phyloP scores from a whole-genome alignment of 768 basidiomycete species.

The Mycena vulgaris region DNA sequence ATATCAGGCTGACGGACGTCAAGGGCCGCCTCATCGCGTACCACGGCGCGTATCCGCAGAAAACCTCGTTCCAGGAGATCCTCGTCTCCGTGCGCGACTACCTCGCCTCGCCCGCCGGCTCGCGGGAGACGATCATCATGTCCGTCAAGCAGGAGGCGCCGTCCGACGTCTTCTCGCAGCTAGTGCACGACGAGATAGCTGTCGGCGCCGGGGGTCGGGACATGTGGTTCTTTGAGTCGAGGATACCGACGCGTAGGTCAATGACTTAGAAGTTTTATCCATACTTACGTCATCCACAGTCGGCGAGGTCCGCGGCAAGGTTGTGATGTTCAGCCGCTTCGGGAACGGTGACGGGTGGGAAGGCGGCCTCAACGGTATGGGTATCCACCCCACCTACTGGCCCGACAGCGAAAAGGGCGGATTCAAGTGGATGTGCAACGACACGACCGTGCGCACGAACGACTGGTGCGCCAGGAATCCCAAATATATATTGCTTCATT shows the following conservation, averaged over 20 bases:
- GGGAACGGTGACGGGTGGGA: conserved; percentile 82
- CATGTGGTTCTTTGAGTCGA: conserved; percentile 89
- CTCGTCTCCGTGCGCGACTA: conserved; percentile 74
- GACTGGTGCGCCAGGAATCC: conserved; percentile 71
- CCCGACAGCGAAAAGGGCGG: conserved; percentile 82
- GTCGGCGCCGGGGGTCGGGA: conserved; percentile 65
- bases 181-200: conserved; percentile 77
- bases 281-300: conserved; percentile 46
- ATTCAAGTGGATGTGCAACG: conserved; percentile 85
- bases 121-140: conserved; percentile 84
- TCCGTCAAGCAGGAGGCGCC: conserved; percentile 93
- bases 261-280: not conserved
- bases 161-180: conserved; percentile 68
- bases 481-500: not conserved
- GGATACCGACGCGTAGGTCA: conserved; percentile 69
- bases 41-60: conserved; percentile 84
- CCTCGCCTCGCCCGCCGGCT: conserved; percentile 69
- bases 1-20: conserved; percentile 83
- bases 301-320: conserved; percentile 89
- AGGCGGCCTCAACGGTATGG: conserved; percentile 76
- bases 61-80: conserved; percentile 76
- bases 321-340: conserved; percentile 90
- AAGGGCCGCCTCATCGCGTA: conserved; percentile 78
- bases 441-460: conserved; percentile 79
- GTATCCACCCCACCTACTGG: conserved; percentile 92